phyloP scores from a whole-genome alignment of 192 early-diverging fungal species.

The Coemansia sp. region DNA sequence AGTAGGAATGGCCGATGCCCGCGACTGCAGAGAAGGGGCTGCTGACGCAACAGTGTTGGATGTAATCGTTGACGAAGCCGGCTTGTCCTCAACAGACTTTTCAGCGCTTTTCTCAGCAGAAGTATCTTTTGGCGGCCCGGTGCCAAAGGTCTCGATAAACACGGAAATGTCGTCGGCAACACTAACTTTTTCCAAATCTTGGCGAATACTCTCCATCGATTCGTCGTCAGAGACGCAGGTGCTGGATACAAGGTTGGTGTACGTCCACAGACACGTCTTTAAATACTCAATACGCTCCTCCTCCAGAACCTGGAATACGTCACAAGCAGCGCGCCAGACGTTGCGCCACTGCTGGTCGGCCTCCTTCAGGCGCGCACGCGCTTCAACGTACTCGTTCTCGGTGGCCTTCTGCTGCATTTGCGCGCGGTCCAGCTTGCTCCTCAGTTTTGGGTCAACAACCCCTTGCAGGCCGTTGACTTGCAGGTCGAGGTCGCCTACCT shows the following conservation, averaged over 20 bases:
- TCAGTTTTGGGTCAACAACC: conserved; percentile 41
- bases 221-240: conserved; percentile 72
- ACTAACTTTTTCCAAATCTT: conserved; percentile 64
- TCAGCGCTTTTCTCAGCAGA: conserved; percentile 8
- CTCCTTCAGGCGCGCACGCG: conserved; percentile 32
- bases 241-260: conserved; percentile 72
- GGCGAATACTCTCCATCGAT: conserved; percentile 71
- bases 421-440: conserved; percentile 44
- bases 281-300: conserved; percentile 73
- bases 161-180: conserved; percentile 62
- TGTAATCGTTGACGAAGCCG: background rate
- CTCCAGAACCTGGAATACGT: conserved; percentile 60
- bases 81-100: conserved; percentile 1
- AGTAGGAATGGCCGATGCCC: conserved; percentile 18
- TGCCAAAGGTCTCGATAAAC: conserved; percentile 65
- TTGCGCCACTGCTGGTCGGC: conserved; percentile 50
- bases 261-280: conserved; percentile 65
- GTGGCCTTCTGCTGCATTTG: conserved; percentile 39
- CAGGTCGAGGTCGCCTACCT: conserved; percentile 52
- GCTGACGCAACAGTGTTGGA: background rate
- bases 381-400: conserved; percentile 50
- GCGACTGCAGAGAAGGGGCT: background rate
- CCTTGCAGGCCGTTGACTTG: conserved; percentile 47
- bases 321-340: conserved; percentile 51
- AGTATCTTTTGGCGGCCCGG: conserved; percentile 42